Conservation (phyloP, 78 protist genomes). For the Dictyostelium firmibasis region DNA sequence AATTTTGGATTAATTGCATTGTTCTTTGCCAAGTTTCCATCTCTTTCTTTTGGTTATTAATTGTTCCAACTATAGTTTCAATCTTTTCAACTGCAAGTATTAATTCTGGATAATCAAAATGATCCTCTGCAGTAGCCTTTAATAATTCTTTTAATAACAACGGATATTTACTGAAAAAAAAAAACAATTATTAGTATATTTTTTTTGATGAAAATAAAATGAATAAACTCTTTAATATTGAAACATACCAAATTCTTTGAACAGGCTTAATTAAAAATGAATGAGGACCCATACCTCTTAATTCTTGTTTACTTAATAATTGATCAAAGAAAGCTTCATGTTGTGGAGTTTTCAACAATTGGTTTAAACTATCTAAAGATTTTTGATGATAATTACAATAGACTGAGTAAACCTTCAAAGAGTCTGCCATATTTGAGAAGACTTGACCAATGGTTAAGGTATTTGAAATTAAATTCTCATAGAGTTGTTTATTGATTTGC, state of each 20-base stretch:
- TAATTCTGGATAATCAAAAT: slow-evolving; percentile 43
- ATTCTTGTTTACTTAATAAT: background rate
- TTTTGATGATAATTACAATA: slow-evolving; percentile 79
- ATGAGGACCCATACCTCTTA: slow-evolving; percentile 65
- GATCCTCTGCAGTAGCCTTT: slow-evolving; percentile 68
- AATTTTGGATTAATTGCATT: slow-evolving; percentile 67
- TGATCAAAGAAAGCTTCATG: slow-evolving; percentile 25
- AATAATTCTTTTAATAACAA: slow-evolving; percentile 51
- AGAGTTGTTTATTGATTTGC: slow-evolving; percentile 32
- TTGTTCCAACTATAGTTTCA: slow-evolving; percentile 50
- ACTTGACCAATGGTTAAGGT: slow-evolving; percentile 62
- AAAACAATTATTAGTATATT: background rate
- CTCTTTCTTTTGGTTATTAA: slow-evolving; percentile 57
- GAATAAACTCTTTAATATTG: background rate
- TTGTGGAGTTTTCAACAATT: slow-evolving; percentile 21
- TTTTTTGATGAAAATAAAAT: background rate
- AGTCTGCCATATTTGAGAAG: slow-evolving; percentile 41
- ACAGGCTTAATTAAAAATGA: slow-evolving; percentile 74
- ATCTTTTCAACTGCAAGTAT: slow-evolving; percentile 59
- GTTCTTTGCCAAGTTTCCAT: slow-evolving; percentile 77
- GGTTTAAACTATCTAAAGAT: slow-evolving; percentile 47
- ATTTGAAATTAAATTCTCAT: slow-evolving; percentile 10
- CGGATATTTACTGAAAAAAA: slow-evolving; percentile 34
- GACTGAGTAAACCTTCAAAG: slow-evolving; percentile 49
- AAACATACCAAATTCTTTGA: slow-evolving; percentile 56